Conservation (phyloP, 1,284 basidiomycete genomes). For the Polyporus tsugae region DNA sequence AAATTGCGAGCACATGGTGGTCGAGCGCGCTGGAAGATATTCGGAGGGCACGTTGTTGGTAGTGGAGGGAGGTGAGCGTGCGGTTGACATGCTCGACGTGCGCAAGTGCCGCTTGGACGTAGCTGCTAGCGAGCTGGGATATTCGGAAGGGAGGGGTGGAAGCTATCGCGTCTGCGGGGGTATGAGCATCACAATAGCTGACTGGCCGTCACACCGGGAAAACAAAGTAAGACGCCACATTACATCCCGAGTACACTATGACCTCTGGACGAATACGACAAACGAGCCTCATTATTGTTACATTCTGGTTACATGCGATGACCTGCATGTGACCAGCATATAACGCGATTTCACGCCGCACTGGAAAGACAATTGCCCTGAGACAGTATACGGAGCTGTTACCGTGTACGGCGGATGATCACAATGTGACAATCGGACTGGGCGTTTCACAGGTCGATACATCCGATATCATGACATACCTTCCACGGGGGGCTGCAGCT, state of each 20-base stretch:
- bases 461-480: slow-evolving; percentile 47
- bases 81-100: slow-evolving; percentile 68
- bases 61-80: slow-evolving; percentile 58
- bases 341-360: no score
- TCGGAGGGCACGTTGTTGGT: slow-evolving; percentile 70
- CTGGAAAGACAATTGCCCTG: no score
- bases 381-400: no score
- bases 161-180: slow-evolving; percentile 61
- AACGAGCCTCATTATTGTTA: no score
- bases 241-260: no score
- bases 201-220: not conserved
- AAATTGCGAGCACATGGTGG: slow-evolving; percentile 70
- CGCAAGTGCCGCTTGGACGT: slow-evolving; percentile 64
- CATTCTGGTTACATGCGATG: no score
- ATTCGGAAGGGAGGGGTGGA: slow-evolving; percentile 76
- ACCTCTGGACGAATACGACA: no score
- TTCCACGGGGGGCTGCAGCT: slow-evolving; percentile 71
- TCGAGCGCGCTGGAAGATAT: slow-evolving; percentile 77
- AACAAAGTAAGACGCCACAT: no score
- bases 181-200: not conserved
- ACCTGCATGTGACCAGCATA: no score
- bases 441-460: no score
- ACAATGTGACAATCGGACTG: no score
- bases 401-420: no score
- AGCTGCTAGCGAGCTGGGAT: slow-evolving; percentile 68